Evolutionary conservation across 371 early-diverging fungal species (phyloP), one percentile per base, ranked within the genome.

Genomic region (Circinella umbellata): DNA sequence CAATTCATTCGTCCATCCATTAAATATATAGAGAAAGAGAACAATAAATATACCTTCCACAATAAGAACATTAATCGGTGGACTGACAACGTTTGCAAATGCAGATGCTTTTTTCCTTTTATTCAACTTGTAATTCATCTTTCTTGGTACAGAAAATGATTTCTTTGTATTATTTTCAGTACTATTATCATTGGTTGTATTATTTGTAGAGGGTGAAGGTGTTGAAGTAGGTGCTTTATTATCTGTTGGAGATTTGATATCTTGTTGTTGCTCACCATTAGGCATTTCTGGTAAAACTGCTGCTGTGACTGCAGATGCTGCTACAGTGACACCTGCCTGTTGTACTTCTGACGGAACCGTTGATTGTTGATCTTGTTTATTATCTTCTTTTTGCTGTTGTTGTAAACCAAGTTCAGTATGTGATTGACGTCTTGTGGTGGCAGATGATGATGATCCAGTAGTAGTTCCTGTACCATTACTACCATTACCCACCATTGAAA

Each of bases 51-150:
- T 87, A 89, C 91, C 92, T 91, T 94, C 94, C 6, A 92, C 94
- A 66, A 94, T 91, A 18, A 94, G 80, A 8, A 94, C 94, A 38
- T 89, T 90, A 69, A 94, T 91, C 17, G 89, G 90, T 18, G 89
- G 89, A 69, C 84, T 88, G 63, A 82, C 85, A 48, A 80, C 77
- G 64, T 76, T 73, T 17, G 80, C 69, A 57, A 70, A 61, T 11
- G 72, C 72, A 6, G 67, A 71, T 37, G 79, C 74, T 47, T 78
- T 78, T 42, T 75, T 73, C 18, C 76, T 74, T 46, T 80, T 77
- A 64, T 79, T 81, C 38, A 80, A 71, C 68, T 79, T 80, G 51
- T 78, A 73, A 35, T 65, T 73, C 15, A 70, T 71, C 73, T 69
- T 77, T 14, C 69, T 27, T 39, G 20, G 34, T 10, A 15, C 48